phyloP scores from a whole-genome alignment of 208 protist genomes.

The Vickermania spadyakhi region DNA sequence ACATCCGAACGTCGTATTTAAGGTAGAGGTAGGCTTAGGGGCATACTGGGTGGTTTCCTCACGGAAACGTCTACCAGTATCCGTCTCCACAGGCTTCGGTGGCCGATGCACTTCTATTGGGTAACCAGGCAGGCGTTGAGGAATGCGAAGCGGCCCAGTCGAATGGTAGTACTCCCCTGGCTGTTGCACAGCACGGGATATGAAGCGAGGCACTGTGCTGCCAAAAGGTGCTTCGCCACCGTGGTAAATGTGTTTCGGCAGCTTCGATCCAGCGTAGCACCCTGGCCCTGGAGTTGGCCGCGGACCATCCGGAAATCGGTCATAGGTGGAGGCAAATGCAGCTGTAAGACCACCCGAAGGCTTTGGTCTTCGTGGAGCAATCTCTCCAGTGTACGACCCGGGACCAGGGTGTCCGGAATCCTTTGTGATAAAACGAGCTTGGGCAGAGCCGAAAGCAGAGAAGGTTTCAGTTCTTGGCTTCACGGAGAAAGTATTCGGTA shows the following conservation, averaged over 20 bases:
- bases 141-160: slow-evolving; percentile 5
- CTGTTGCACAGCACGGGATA: slow-evolving; percentile 7
- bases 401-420: slow-evolving; percentile 41
- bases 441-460: slow-evolving; percentile 56
- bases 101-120: slow-evolving; percentile 26
- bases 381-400: slow-evolving; percentile 60
- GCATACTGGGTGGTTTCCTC: slow-evolving; percentile 46
- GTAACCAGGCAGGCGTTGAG: slow-evolving; percentile 5
- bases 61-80: slow-evolving; percentile 34
- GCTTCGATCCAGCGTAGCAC: slow-evolving; percentile 25
- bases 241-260: slow-evolving; percentile 23
- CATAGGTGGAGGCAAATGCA: slow-evolving; percentile 36
- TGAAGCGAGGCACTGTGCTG: slow-evolving; percentile 52
- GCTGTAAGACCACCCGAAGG: slow-evolving; percentile 20
- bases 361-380: slow-evolving; percentile 50
- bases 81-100: slow-evolving; percentile 9
- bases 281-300: slow-evolving; percentile 46
- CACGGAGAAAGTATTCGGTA: slow-evolving; percentile 6
- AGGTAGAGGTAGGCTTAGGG: slow-evolving; percentile 41
- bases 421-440: slow-evolving; percentile 23
- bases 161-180: slow-evolving; percentile 5
- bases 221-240: slow-evolving; percentile 50
- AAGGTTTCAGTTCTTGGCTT: slow-evolving; percentile 29
- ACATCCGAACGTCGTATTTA: slow-evolving; percentile 36
- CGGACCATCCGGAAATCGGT: slow-evolving; percentile 22